These are phyloP conservation scores for Adansonia grandidieri DNA, from an alignment of 441 rosid genomes.

Conservation along the genomic window DNA sequence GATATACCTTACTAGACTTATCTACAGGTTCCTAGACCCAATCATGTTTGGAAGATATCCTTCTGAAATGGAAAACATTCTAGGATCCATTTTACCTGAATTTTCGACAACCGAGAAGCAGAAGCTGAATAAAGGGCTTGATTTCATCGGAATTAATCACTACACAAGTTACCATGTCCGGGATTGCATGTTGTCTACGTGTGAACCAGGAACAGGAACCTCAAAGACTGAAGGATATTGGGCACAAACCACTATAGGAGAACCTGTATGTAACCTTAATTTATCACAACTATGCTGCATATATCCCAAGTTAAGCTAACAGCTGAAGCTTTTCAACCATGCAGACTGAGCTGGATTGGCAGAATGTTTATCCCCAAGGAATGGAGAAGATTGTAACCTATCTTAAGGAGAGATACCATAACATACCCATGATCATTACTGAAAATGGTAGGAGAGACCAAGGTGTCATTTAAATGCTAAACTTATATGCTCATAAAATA, in stretches of 20 bases:
- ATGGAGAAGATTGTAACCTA: conserved; percentile 52
- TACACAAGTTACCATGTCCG: conserved; percentile 56
- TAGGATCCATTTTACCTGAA: conserved; percentile 54
- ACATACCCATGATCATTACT: conserved; percentile 54
- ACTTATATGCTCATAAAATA: neutral
- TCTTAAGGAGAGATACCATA: conserved; percentile 42
- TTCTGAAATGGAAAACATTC: conserved; percentile 53
- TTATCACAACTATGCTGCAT: neutral
- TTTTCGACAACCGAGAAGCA: conserved; percentile 50
- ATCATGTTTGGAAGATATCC: conserved; percentile 63
- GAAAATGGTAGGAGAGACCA: conserved; percentile 50
- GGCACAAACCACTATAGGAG: conserved; percentile 33
- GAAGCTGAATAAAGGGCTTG: conserved; percentile 45
- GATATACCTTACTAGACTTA: no score
- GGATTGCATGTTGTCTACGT: conserved; percentile 56
- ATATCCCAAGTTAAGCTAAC: neutral
- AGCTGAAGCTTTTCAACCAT: conserved; percentile 14
- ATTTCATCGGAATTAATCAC: conserved; percentile 74
- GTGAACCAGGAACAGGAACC: conserved; percentile 59
- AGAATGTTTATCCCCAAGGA: conserved; percentile 48
- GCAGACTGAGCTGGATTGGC: conserved; percentile 40
- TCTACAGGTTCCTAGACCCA: conserved; percentile 68
- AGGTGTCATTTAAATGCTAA: neutral
- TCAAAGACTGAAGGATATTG: conserved; percentile 58
- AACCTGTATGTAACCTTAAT: conserved; percentile 61